Conservation (phyloP, 73 alveolate genomes). For the Diophrys sp. region DNA sequence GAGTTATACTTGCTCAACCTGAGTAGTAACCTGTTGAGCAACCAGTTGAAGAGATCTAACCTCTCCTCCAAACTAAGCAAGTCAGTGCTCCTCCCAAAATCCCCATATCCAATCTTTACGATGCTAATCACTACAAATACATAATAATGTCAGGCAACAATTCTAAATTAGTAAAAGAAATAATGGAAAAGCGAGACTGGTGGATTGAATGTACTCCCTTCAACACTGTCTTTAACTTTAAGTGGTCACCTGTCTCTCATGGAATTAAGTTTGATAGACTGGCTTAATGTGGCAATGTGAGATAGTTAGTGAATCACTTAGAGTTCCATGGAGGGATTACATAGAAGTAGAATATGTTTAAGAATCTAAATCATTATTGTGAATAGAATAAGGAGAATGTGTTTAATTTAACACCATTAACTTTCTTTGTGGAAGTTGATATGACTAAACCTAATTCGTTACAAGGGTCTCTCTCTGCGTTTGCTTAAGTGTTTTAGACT, state of each 20-base stretch:
- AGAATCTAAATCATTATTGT: constrained; percentile 58
- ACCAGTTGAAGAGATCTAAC: too few species aligned
- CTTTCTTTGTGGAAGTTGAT: constrained; percentile 52
- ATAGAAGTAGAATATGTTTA: constrained; percentile 78
- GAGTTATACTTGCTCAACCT: too few species aligned
- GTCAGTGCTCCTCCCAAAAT: constrained; percentile 1
- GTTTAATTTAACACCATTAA: constrained; percentile 77
- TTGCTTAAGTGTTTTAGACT: constrained; percentile 27
- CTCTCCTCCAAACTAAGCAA: neutral
- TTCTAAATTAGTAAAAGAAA: constrained; percentile 40
- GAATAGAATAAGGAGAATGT: constrained; percentile 62
- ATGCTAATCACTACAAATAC: constrained; percentile 31
- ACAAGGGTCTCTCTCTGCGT: constrained; percentile 31
- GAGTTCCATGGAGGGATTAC: constrained; percentile 80
- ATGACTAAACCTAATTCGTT: constrained; percentile 27
- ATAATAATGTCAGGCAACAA: constrained; percentile 54
- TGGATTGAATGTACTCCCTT: constrained; percentile 45
- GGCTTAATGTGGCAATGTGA: neutral
- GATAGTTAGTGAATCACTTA: constrained; percentile 57
- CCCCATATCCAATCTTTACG: constrained; percentile 7
- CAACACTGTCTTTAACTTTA: constrained; percentile 42
- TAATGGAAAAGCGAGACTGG: constrained; percentile 46
- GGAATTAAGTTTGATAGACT: constrained; percentile 44
- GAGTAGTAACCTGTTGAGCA: too few species aligned
- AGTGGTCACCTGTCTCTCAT: constrained; percentile 61